Evolutionary conservation across 73 alveolate genomes (phyloP), one percentile per base, ranked within the genome.

Genomic region (Symbiodinium natans): DNA sequence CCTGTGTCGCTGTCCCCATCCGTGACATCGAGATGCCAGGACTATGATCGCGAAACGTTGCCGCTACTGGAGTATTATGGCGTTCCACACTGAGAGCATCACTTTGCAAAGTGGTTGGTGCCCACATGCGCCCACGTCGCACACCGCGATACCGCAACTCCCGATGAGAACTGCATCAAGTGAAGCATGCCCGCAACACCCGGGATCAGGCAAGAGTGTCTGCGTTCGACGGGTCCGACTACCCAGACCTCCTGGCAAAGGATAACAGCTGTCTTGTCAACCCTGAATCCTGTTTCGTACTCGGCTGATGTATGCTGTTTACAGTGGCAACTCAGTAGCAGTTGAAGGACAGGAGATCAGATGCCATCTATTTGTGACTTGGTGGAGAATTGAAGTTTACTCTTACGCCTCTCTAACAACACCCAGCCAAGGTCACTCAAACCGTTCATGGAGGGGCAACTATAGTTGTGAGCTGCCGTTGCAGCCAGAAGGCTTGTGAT

Each of bases 161-260:
- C n/a, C n/a, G n/a, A n/a, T n/a, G n/a, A n/a, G n/a, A n/a, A n/a
- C n/a, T n/a, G n/a, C n/a, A n/a, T n/a, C n/a, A n/a, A n/a, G n/a
- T n/a, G n/a, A n/a, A n/a, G n/a, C n/a, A n/a, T n/a, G n/a, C n/a
- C n/a, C n/a, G n/a, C n/a, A n/a, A n/a, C n/a, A n/a, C n/a, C n/a
- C n/a, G n/a, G n/a, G n/a, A 11, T 63, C 36, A 63, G 80, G 80
- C 19, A 13, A 23, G 80, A 4, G 80, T 63, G 42, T 34, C 25
- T 21, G 29, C 25, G 21, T 83, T 83, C 27, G 92, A 83, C 33
- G 92, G 92, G 27, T 36, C 71, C 0, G 92, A 42, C 48, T 10
- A 36, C 19, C 92, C 92, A 8, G 92, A 83, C 43, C 92, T 83
- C 31, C 41, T 83, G 41, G 92, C 92, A 11, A 29, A 83, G 92